A percentile compares a stretch with the other conserved stretches of the same genome.
Conservation (phyloP, 2,329 filamentous ascomycete species). For the Trichoderma harzianum region DNA sequence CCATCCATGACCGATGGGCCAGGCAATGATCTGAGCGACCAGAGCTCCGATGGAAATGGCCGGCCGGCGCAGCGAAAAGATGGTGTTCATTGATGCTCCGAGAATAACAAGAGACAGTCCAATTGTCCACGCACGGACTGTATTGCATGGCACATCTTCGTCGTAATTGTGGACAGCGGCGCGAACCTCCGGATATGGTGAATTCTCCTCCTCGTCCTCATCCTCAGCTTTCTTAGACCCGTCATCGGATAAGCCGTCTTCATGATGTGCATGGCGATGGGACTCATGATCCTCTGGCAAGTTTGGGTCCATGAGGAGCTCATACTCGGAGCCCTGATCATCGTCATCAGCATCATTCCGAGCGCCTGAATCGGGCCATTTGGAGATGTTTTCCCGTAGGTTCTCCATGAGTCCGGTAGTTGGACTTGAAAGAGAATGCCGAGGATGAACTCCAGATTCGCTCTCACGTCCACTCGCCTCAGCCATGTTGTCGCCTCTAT, state of each 20-base stretch:
- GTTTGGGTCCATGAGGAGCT: constrained; percentile 55
- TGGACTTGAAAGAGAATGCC: constrained; percentile 28
- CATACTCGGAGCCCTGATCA: constrained; percentile 47
- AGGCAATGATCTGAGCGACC: constrained; percentile 62
- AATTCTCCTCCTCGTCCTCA: constrained; percentile 54
- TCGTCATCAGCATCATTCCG: constrained; percentile 44
- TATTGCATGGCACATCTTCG: constrained; percentile 63
- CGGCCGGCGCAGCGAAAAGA: constrained; percentile 60
- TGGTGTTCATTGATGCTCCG: constrained; percentile 59
- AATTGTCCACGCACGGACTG: constrained; percentile 62
- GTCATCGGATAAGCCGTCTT: constrained; percentile 28
- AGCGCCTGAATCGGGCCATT: constrained; percentile 40
- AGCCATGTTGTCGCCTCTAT: background rate
- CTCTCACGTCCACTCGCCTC: constrained; percentile 26
- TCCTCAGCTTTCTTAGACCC: constrained; percentile 33
- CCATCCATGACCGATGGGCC: constrained; percentile 61
- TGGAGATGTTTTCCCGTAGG: constrained; percentile 35
- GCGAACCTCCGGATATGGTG: constrained; percentile 64
- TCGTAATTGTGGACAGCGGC: constrained; percentile 64
- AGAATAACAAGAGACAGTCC: constrained; percentile 54
- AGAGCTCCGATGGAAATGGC: constrained; percentile 59
- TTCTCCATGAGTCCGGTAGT: constrained; percentile 25
- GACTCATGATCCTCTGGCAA: constrained; percentile 38
- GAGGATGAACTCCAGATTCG: constrained; percentile 25
- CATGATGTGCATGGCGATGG: constrained; percentile 26